Conservation (phyloP, 257 asterid species). For the Capsicum rhomboideum region DNA sequence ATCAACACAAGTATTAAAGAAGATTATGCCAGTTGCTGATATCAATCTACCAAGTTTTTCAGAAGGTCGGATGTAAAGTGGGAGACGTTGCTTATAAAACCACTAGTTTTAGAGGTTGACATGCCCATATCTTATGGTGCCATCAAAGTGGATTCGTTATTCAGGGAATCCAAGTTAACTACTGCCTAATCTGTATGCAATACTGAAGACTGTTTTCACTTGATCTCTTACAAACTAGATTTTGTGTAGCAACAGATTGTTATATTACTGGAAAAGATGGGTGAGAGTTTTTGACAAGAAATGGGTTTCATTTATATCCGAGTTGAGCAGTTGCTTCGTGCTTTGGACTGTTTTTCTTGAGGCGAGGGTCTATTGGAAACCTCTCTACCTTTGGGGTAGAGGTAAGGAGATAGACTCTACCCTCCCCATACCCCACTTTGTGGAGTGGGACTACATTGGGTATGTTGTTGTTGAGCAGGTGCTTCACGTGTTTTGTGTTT, state of each 20-base stretch:
- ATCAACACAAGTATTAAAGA: neutral
- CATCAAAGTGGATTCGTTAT: neutral
- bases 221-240: neutral
- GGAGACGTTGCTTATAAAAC: neutral
- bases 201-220: neutral
- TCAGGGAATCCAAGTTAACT: neutral
- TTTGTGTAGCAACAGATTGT: neutral
- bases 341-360: too few relatives aligned
- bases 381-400: too few relatives aligned
- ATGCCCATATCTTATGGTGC: neutral
- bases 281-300: neutral
- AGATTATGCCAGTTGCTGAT: conserved; percentile 1
- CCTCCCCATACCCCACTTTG: too few relatives aligned
- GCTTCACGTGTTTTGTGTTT: neutral
- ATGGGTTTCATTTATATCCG: neutral
- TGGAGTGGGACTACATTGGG: too few relatives aligned
- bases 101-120: neutral
- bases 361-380: too few relatives aligned
- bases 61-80: conserved; percentile 12
- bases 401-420: too few relatives aligned
- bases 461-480: neutral
- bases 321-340: neutral
- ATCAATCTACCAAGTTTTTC: neutral
- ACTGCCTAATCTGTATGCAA: neutral
- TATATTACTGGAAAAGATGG: neutral